These are phyloP conservation scores for Candida chauliodis DNA, from an alignment of 805 yeast genomes.

Conservation along the genomic window DNA sequence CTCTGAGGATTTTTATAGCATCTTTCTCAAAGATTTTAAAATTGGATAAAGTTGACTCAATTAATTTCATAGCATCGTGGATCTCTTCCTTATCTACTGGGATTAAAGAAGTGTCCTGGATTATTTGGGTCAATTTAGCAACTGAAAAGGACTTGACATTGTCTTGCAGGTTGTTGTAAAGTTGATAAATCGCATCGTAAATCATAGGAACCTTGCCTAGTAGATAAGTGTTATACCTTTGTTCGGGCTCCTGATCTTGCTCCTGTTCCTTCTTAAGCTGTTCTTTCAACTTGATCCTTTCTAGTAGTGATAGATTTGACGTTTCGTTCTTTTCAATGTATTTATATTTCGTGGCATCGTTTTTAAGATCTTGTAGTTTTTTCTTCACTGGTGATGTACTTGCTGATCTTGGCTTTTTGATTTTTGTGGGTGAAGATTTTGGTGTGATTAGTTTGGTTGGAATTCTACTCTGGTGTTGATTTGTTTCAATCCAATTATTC, in stretches of 20 bases:
- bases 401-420: constrained; percentile 8
- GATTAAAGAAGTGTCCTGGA: constrained; percentile 30
- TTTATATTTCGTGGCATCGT: constrained; percentile 32
- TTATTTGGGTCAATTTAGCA: constrained; percentile 21
- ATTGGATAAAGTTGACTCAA: constrained; percentile 16
- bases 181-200: constrained; percentile 34
- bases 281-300: constrained; percentile 37
- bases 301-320: constrained; percentile 31
- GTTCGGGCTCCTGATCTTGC: constrained; percentile 17
- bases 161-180: constrained; percentile 10
- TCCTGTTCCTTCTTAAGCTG: constrained; percentile 17
- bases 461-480: constrained; percentile 12
- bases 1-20: constrained; percentile 23
- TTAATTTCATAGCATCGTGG: constrained; percentile 20
- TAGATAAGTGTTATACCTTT: constrained; percentile 20
- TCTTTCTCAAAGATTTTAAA: constrained; percentile 21
- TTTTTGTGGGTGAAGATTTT: constrained; percentile 10
- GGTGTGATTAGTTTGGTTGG: not conserved
- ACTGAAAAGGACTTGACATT: constrained; percentile 20
- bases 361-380: constrained; percentile 20
- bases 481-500: constrained; percentile 21
- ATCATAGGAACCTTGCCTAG: constrained; percentile 25
- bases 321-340: constrained; percentile 27
- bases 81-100: constrained; percentile 30
- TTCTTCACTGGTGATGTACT: constrained; percentile 11